A percentile compares a stretch with the other conserved stretches of the same genome.
Conservation (phyloP, 2,329 filamentous ascomycete species). For the Aspergillus alliaceus region DNA sequence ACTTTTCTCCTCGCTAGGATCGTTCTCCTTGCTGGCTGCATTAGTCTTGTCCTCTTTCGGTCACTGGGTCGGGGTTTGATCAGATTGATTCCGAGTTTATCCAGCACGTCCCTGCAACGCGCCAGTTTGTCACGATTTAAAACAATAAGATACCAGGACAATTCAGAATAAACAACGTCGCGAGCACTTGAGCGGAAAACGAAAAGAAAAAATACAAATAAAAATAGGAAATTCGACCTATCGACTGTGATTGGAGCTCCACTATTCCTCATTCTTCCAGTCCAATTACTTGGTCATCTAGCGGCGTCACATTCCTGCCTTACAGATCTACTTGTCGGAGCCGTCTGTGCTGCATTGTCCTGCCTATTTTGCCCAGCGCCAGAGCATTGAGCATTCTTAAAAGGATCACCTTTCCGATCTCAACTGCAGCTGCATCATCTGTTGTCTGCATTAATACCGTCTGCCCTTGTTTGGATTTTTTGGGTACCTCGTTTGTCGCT, state of each 20-base stretch:
- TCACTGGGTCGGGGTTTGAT: conserved; percentile 14
- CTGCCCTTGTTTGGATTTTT: conserved; percentile 26
- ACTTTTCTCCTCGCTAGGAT: conserved; percentile 29
- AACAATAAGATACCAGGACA: conserved; percentile 7
- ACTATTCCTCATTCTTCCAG: conserved; percentile 19
- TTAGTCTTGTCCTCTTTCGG: conserved; percentile 24
- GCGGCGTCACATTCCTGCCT: conserved; percentile 28
- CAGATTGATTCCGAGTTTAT: conserved; percentile 14
- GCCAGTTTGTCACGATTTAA: conserved; percentile 7
- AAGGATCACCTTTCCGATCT: conserved; percentile 39
- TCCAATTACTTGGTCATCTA: conserved; percentile 18
- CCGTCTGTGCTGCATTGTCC: conserved; percentile 17
- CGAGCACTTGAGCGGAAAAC: conserved; percentile 4
- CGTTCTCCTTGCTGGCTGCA: conserved; percentile 35
- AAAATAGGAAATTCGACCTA: conserved; percentile 16
- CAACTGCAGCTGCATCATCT: conserved; percentile 32
- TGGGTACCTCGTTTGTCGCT: conserved; percentile 20
- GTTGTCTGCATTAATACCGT: conserved; percentile 24
- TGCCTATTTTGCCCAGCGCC: conserved; percentile 15
- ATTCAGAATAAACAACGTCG: conserved; percentile 9
- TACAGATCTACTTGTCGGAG: conserved; percentile 22
- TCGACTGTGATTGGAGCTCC: conserved; percentile 18
- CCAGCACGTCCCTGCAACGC: conserved; percentile 15
- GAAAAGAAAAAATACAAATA: conserved; percentile 9
- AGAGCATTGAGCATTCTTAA: conserved; percentile 31